Conservation (phyloP, 441 rosid genomes). For the Daphne laureola region DNA sequence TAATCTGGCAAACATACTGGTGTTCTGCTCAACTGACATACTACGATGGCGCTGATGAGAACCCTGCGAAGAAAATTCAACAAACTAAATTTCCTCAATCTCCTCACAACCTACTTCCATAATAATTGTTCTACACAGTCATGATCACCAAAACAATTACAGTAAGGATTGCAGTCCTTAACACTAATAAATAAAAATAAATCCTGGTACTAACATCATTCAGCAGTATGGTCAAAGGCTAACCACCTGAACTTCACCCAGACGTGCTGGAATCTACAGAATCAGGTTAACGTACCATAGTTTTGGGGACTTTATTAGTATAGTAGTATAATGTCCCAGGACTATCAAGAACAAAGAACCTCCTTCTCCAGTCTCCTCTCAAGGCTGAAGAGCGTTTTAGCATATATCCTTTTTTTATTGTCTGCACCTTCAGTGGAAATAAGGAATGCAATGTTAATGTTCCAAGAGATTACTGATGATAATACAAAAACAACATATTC, state of each 20-base stretch:
- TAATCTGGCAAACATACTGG: conserved; percentile 69
- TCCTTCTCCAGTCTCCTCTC: conserved; percentile 88
- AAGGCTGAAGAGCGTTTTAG: conserved; percentile 67
- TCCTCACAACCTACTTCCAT: conserved; percentile 2
- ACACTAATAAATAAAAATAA: too few relatives aligned
- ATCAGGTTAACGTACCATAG: conserved; percentile 38
- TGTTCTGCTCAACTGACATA: conserved; percentile 50
- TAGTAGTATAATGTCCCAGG: conserved; percentile 78
- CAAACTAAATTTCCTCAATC: conserved; percentile 12
- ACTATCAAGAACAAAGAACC: conserved; percentile 82
- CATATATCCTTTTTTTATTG: conserved; percentile 81
- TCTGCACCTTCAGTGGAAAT: conserved; percentile 34
- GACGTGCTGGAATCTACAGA: neutral
- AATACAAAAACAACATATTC: conserved; percentile 2
- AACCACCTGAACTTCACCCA: too few relatives aligned
- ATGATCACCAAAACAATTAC: too few relatives aligned
- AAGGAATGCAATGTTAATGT: conserved; percentile 11
- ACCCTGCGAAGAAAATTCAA: conserved; percentile 33
- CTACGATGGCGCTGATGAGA: conserved; percentile 52
- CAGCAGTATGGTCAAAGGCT: too few relatives aligned
- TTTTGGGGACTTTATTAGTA: conserved; percentile 47
- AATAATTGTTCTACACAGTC: neutral
- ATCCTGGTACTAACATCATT: too few relatives aligned
- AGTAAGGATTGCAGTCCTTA: too few relatives aligned
- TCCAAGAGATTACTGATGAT: conserved; percentile 1